Conservation (phyloP, 1,139 yeast genomes). For the Saccharomycopsis hybrid region DNA sequence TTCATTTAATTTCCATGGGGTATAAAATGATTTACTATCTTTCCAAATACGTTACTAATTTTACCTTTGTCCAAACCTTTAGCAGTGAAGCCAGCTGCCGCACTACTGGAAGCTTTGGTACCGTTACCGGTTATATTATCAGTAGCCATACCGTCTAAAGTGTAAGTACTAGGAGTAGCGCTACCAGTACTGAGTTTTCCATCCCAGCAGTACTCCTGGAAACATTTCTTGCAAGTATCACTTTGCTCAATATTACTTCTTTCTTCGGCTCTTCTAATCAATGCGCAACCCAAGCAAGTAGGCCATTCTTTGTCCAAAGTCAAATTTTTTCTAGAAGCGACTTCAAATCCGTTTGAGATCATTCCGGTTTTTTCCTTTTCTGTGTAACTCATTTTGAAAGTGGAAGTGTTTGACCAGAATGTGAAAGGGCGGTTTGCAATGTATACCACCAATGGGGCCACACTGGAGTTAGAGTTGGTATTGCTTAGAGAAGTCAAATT, state of each 20-base stretch:
- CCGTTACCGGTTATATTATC: no score
- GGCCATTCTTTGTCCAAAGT: constrained; percentile 70
- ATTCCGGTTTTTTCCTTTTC: constrained; percentile 52
- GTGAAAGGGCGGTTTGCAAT: constrained; percentile 73
- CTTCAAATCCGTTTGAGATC: constrained; percentile 76
- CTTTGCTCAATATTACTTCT: constrained; percentile 56
- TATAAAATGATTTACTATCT: no score
- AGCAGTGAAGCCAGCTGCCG: no score
- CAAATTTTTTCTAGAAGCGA: constrained; percentile 62
- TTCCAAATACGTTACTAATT: no score
- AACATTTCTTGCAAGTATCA: constrained; percentile 69
- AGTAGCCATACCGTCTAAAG: no score
- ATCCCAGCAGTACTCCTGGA: constrained; percentile 77
- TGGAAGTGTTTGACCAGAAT: constrained; percentile 62
- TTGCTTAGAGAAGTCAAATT: constrained; percentile 24
- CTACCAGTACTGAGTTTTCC: constrained; percentile 37
- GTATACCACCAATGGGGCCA: constrained; percentile 75
- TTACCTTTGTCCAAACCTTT: no score
- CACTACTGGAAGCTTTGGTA: no score
- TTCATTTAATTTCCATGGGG: no score
- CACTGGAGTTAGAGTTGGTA: constrained; percentile 29
- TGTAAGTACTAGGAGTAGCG: not conserved
- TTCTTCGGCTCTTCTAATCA: constrained; percentile 75
- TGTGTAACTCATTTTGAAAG: constrained; percentile 59
- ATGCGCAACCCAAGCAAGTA: constrained; percentile 84